Base-by-base conservation (phyloP, 495 filamentous ascomycete species). In the Cetradonia linearis region DNA sequence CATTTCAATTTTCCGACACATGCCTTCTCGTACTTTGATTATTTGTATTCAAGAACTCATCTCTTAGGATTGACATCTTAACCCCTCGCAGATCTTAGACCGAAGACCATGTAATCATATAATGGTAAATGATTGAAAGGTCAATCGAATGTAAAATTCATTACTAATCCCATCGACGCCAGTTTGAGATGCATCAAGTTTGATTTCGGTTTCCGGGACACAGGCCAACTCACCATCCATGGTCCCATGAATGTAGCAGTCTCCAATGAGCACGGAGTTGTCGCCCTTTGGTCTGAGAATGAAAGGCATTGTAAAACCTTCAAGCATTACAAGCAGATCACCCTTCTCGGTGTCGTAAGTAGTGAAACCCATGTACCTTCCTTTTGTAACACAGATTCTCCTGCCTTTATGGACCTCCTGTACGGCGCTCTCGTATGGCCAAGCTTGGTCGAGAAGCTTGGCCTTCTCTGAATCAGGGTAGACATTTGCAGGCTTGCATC, bases 141-240 rank as follows among this genome's bases (percentile, higher is more conserved):
- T 50, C 13, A 14, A 50, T 13, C 47, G 47, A 30, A 50, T 20
- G 27, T 25, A 50, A 25, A 50, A 50, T 9, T 31, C 25, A n/a
- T 50, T 5, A 7, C 47, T 25, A 9, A 0, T 31, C 7, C 25
- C 16, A 13, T 50, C 47, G 2, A 31, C 27, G 23, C 16, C 47
- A 0, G 6, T 0, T 31, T 50, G 47, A 16, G 47, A 50, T 27
- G 23, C 13, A 31, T 31, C 47, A 9, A 50, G 47, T 31, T 13
- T 13, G 47, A 50, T 27, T 1, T 31, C 28, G 13, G 23, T 25
- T 50, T 50, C 25, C 8, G 47, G 47, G 7, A n/a, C 28, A 31
- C 47, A 50, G 47, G 16, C 47, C 47, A 50, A 20, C 16, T 50
- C 47, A 27, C 47, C 47, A 31, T 50, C 47, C 47, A 38, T 55